Evolutionary conservation across 345 rosid species (phyloP).

Genomic region (Kandelia obovata): DNA sequence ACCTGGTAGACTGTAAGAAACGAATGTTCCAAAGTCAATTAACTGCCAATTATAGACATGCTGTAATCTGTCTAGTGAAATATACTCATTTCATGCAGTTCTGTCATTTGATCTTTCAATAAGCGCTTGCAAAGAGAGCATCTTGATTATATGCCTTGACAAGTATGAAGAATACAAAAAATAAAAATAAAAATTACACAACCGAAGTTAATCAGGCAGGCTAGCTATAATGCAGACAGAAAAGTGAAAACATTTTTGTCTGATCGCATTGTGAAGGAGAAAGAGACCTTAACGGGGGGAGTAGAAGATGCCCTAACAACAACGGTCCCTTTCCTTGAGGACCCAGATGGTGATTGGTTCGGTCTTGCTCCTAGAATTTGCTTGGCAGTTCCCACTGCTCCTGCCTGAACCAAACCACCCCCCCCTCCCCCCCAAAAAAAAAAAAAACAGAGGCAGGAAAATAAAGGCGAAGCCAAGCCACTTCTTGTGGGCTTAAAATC

Average conservation of each 20-base stretch:
- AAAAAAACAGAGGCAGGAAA: not conserved
- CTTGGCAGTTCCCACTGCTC: constrained; percentile 41
- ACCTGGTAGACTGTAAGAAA: constrained; percentile 69
- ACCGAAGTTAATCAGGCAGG: too few relatives aligned
- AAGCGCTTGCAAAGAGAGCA: too few relatives aligned
- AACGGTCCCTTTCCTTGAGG: constrained; percentile 56
- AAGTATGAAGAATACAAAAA: not conserved
- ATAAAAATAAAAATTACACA: not conserved
- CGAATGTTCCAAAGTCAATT: not conserved
- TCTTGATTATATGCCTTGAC: not conserved
- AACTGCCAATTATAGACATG: not conserved
- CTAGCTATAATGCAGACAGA: too few relatives aligned
- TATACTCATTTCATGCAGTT: too few relatives aligned
- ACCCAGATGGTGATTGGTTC: constrained; percentile 26
- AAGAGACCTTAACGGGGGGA: constrained; percentile 87
- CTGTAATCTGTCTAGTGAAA: too few relatives aligned
- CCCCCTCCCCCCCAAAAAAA: too few relatives aligned
- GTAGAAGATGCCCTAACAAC: constrained; percentile 74
- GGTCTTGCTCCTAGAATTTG: constrained; percentile 58
- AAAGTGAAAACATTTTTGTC: too few relatives aligned
- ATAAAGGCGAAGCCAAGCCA: constrained; percentile 18
- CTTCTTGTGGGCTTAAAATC: constrained; percentile 27
- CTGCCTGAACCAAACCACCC: not conserved
- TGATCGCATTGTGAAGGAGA: not conserved
- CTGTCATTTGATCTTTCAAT: too few relatives aligned